Evolutionary conservation across 2,329 filamentous ascomycete species (phyloP).

Genomic region (Emmonsia crescens): DNA sequence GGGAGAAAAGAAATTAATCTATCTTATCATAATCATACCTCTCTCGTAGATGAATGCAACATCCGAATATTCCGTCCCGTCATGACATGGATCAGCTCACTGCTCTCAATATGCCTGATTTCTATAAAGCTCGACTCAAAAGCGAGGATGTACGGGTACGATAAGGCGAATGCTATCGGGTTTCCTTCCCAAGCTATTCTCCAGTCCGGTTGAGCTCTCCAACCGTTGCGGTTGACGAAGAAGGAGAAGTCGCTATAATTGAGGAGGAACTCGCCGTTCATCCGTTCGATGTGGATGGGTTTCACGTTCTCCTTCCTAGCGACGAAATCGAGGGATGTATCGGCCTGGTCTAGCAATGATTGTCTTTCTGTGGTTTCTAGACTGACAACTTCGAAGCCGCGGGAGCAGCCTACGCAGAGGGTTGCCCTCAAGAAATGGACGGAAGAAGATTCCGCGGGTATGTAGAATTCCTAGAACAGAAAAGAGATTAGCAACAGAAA

Average conservation of each 20-base stretch:
- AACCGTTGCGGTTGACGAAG: conserved; percentile 97
- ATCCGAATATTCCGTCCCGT: conserved; percentile 95
- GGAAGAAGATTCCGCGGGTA: conserved; percentile 93
- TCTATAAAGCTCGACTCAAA: conserved; percentile 98
- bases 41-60: conserved; percentile 92
- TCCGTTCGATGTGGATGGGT: conserved; percentile 92
- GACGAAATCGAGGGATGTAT: conserved; percentile 96
- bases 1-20: not conserved
- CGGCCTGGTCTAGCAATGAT: conserved; percentile 89
- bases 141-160: conserved; percentile 91
- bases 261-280: conserved; percentile 92
- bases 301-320: conserved; percentile 85
- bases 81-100: conserved; percentile 83
- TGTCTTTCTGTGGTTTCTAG: conserved; percentile 97
- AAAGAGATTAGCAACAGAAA: not conserved
- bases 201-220: conserved; percentile 93
- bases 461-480: conserved; percentile 72
- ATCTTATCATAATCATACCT: conserved; percentile 60
- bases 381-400: conserved; percentile 94
- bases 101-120: conserved; percentile 87
- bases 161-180: conserved; percentile 84
- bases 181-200: conserved; percentile 94
- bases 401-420: conserved; percentile 87
- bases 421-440: conserved; percentile 97
- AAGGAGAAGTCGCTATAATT: conserved; percentile 99